phyloP scores from a whole-genome alignment of 495 filamentous ascomycete species.

The Pyronema omphalodes region DNA sequence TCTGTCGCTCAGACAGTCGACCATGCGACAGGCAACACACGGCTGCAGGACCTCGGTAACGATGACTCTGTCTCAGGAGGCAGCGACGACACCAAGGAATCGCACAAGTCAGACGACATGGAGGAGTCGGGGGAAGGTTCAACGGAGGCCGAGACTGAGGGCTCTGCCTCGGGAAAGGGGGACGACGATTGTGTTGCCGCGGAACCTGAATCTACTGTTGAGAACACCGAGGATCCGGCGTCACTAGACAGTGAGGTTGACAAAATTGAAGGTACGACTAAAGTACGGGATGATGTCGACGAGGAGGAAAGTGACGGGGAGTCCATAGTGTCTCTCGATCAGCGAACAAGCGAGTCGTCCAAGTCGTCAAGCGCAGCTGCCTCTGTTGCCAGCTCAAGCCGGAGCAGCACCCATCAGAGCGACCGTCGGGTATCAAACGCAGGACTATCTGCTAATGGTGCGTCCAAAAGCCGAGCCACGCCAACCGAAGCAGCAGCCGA shows the following conservation, averaged over 20 bases:
- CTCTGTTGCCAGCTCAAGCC: background rate
- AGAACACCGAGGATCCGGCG: background rate
- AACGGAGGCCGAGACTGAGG: background rate
- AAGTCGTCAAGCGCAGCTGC: background rate
- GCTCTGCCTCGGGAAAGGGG: background rate
- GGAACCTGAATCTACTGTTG: background rate
- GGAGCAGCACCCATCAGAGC: conserved; percentile 12
- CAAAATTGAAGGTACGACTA: conserved; percentile 7
- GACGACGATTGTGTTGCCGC: background rate
- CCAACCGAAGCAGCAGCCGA: conserved; percentile 8
- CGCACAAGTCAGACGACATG: background rate
- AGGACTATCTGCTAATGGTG: background rate
- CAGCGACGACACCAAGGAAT: background rate
- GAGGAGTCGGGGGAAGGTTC: background rate
- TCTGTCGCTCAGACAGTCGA: background rate
- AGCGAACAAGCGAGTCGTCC: conserved; percentile 18
- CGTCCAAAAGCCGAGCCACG: conserved; percentile 14
- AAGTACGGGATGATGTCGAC: conserved; percentile 8
- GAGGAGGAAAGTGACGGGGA: conserved; percentile 6
- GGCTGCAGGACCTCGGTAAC: background rate
- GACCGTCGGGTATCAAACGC: conserved; percentile 4
- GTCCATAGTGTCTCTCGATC: conserved; percentile 12
- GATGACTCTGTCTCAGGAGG: background rate
- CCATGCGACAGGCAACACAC: background rate
- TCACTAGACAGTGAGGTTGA: conserved; percentile 1